Conservation (phyloP, 2,329 filamentous ascomycete genomes). For the Chaetoscypha palmicola region DNA sequence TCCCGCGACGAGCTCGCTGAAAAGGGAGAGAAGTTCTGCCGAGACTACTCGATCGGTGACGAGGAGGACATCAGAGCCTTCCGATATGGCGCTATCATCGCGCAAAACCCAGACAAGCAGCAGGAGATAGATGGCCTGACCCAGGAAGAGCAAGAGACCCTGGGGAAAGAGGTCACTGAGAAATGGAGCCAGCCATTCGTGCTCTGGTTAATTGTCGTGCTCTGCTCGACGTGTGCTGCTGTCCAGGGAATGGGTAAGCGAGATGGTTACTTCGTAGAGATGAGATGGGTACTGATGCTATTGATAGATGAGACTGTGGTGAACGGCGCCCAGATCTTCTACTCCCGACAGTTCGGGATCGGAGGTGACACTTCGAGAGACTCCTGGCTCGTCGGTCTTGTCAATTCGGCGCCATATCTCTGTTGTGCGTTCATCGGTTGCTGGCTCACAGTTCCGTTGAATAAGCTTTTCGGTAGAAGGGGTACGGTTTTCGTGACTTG, state of each 20-base stretch:
- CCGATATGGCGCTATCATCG: slow-evolving; percentile 51
- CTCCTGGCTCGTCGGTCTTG: slow-evolving; percentile 53
- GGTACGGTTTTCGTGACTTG: slow-evolving; percentile 67
- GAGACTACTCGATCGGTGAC: slow-evolving; percentile 45
- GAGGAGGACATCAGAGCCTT: slow-evolving; percentile 53
- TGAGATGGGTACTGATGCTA: neutral
- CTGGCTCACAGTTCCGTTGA: slow-evolving; percentile 68
- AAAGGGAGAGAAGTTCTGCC: slow-evolving; percentile 52
- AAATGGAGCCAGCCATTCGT: slow-evolving; percentile 63
- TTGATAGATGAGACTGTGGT: slow-evolving; percentile 56
- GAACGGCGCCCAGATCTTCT: slow-evolving; percentile 62
- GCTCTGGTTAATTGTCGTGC: slow-evolving; percentile 58
- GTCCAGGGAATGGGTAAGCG: slow-evolving; percentile 61
- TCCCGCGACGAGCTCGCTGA: slow-evolving; percentile 43
- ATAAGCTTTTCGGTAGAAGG: slow-evolving; percentile 60
- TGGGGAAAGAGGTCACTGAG: slow-evolving; percentile 55
- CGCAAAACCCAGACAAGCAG: slow-evolving; percentile 39
- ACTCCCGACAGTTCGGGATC: slow-evolving; percentile 55
- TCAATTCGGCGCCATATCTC: slow-evolving; percentile 56
- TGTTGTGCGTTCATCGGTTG: slow-evolving; percentile 63
- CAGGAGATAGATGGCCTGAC: slow-evolving; percentile 46
- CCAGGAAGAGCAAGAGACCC: slow-evolving; percentile 47
- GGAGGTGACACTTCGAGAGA: slow-evolving; percentile 37
- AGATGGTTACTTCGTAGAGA: too few relatives aligned
- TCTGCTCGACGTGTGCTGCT: slow-evolving; percentile 61